phyloP scores from a whole-genome alignment of 345 rosid genomes.

The Microcos paniculata region DNA sequence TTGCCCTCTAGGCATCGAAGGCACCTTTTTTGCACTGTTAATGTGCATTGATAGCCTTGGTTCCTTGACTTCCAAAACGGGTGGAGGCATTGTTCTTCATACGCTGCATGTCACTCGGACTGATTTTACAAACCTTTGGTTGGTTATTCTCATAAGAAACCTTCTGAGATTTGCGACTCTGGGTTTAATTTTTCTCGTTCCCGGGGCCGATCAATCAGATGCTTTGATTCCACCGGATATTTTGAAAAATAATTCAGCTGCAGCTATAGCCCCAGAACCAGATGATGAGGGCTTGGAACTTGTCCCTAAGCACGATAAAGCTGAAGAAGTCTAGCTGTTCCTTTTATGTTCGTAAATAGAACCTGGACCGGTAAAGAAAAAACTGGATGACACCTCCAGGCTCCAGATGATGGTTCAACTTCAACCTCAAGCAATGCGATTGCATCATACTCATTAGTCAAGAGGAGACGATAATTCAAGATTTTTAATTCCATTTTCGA shows the following conservation, averaged over 20 bases:
- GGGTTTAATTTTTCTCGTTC: slow-evolving; percentile 67
- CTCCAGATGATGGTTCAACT: not conserved
- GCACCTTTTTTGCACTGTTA: slow-evolving; percentile 70
- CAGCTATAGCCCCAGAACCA: not conserved
- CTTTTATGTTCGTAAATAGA: not conserved
- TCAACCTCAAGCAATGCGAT: not conserved
- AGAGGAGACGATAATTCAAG: not conserved
- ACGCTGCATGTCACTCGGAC: slow-evolving; percentile 57
- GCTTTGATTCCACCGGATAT: slow-evolving; percentile 41
- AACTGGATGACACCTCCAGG: not conserved
- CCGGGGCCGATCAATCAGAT: slow-evolving; percentile 46
- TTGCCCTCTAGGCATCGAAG: slow-evolving; percentile 80
- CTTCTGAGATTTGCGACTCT: slow-evolving; percentile 51
- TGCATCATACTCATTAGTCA: not conserved
- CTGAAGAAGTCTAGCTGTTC: not conserved
- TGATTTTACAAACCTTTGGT: slow-evolving; percentile 63
- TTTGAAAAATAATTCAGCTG: slow-evolving; percentile 12
- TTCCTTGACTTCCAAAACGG: slow-evolving; percentile 58
- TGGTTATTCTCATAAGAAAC: slow-evolving; percentile 61
- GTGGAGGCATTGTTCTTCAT: slow-evolving; percentile 66
- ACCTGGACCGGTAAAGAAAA: not conserved
- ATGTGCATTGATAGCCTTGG: slow-evolving; percentile 83
- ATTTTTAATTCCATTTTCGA: no score
- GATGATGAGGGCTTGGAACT: slow-evolving; percentile 41
- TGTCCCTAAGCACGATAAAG: slow-evolving; percentile 4